phyloP scores from a whole-genome alignment of 352 stramenopile species.

The Thalassiosira tumida region DNA sequence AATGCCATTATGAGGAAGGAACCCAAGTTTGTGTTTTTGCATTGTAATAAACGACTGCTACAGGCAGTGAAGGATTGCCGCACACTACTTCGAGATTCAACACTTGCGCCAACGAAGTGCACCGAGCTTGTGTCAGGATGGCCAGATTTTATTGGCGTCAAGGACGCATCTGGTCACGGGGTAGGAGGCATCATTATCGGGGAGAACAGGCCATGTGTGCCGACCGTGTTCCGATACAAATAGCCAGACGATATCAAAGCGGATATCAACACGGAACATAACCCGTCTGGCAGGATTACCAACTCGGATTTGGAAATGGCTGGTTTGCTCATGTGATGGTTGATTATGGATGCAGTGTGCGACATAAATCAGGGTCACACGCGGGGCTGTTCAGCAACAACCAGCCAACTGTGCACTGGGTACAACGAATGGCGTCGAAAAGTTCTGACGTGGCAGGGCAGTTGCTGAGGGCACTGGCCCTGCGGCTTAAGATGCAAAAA shows the following conservation, averaged over 20 bases:
- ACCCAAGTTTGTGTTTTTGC: neutral
- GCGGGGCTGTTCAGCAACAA: constrained; percentile 28
- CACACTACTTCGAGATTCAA: too few relatives aligned
- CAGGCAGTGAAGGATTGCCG: too few relatives aligned
- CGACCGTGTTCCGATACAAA: too few relatives aligned
- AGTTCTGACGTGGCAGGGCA: neutral
- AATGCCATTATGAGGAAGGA: constrained; percentile 4
- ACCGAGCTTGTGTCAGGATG: too few relatives aligned
- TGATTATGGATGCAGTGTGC: constrained; percentile 38
- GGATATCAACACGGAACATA: too few relatives aligned
- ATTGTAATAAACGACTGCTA: neutral
- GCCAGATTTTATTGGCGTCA: too few relatives aligned
- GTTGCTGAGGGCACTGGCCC: neutral
- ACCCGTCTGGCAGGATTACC: neutral
- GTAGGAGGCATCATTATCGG: too few relatives aligned
- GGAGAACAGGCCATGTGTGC: too few relatives aligned
- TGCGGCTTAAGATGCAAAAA: neutral
- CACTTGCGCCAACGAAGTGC: too few relatives aligned
- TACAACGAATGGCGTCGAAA: neutral
- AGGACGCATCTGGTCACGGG: too few relatives aligned
- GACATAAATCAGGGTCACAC: constrained; percentile 29
- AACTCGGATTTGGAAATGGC: neutral
- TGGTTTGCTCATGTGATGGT: constrained; percentile 40
- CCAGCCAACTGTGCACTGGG: neutral
- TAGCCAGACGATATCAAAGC: too few relatives aligned